Conservation (phyloP, 805 yeast genomes). For the Yamadazyma scolyti region DNA sequence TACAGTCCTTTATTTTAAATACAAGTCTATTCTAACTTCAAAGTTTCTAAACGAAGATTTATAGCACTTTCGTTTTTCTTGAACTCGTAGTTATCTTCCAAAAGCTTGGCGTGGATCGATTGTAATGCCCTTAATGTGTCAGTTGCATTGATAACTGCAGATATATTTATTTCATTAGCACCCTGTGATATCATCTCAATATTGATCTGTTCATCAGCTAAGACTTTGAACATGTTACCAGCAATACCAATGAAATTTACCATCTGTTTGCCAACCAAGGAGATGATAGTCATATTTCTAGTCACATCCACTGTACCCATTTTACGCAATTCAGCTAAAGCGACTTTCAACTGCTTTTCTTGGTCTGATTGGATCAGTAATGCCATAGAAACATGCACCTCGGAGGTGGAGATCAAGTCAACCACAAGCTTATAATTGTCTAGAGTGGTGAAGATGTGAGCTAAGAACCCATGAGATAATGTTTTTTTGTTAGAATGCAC, state of each 20-base stretch:
- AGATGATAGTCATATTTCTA: slow-evolving; percentile 82
- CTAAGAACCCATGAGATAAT: slow-evolving; percentile 91
- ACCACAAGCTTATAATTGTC: slow-evolving; percentile 85
- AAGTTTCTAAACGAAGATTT: slow-evolving; percentile 28
- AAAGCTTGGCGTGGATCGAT: slow-evolving; percentile 74
- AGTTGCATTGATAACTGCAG: slow-evolving; percentile 84
- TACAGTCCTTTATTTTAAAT: not conserved
- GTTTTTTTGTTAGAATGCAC: slow-evolving; percentile 93
- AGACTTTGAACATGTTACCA: slow-evolving; percentile 90
- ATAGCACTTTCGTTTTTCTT: slow-evolving; percentile 21
- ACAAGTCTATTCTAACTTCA: slow-evolving; percentile 15
- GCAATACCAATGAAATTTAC: slow-evolving; percentile 95
- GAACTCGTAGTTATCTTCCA: slow-evolving; percentile 42
- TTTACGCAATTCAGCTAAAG: slow-evolving; percentile 71
- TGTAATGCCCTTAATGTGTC: slow-evolving; percentile 84
- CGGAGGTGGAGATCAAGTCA: slow-evolving; percentile 94
- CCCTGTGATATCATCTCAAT: slow-evolving; percentile 99
- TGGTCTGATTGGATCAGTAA: slow-evolving; percentile 71
- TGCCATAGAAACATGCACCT: slow-evolving; percentile 98
- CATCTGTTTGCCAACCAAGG: slow-evolving; percentile 96
- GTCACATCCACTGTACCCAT: slow-evolving; percentile 90
- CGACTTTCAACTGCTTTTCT: slow-evolving; percentile 59
- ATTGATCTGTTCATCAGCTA: slow-evolving; percentile 88
- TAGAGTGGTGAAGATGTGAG: slow-evolving; percentile 80
- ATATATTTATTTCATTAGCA: slow-evolving; percentile 94